Evolutionary conservation across 2,329 filamentous ascomycete genomes (phyloP), one percentile per base, ranked within the genome.

Genomic region (Trichoderma endophyticum): DNA sequence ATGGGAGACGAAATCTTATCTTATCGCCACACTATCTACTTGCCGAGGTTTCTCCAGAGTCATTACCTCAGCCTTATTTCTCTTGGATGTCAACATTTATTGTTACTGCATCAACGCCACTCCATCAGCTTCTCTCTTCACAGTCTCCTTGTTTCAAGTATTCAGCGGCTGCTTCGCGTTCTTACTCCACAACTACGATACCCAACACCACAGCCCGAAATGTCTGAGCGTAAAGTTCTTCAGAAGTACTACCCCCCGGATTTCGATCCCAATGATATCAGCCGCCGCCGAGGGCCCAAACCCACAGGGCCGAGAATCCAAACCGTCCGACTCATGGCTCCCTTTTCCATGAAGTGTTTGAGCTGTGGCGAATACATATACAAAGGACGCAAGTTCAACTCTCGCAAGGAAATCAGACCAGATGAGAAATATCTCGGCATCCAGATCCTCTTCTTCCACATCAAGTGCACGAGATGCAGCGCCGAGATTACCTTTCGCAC

Each of bases 311-410:
- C 93, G 0, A 93, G 93, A 76, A 87, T 94, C 9, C 93, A 97
- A 78, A 94, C 92, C 0, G 94, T 98, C 68, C 91, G 95, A 59
- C 86, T 98, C 39, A 98, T 98, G 94, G 83, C 77, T 57, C 80
- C 80, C 1, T 83, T 83, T 68, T 78, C 78, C 2, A 81, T 83
- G 80, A 83, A 83, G 43, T 86, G 85, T 75, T 82, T 81, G 3
- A 81, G 81, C 1, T 87, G 86, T 73, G 86, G 85, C 73, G 93
- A 97, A 82, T 97, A 92, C 84, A 96, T 97, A 78, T 95, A 97
- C 86, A 93, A 94, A 77, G 95, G 95, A 0, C 90, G 95, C 73
- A 98, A 98, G 79, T 98, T 98, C 87, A 98, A 98, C 83, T 92
- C 94, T 3, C 88, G 93, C 43, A 99, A 99, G 79, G 94, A 98